Evolutionary conservation across 2,329 filamentous ascomycete genomes (phyloP).

Genomic region (Metarhizium album): DNA sequence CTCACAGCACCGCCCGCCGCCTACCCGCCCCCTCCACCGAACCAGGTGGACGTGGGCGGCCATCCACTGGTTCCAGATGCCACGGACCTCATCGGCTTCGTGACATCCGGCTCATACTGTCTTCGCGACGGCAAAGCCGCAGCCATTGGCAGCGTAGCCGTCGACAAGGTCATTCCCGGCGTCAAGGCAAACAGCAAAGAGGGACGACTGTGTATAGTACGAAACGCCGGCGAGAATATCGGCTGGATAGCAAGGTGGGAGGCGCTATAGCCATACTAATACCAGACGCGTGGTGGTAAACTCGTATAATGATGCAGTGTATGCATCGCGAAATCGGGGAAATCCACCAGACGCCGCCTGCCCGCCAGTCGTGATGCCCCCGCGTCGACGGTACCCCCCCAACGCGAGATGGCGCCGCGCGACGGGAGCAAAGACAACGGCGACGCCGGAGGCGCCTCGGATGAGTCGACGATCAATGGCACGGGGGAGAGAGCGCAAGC

Average conservation of each 20-base stretch:
- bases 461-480: neutral
- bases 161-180: slow-evolving; percentile 40
- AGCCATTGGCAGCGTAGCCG: slow-evolving; percentile 61
- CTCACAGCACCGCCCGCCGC: slow-evolving; percentile 28
- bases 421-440: slow-evolving; percentile 13
- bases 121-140: slow-evolving; percentile 64
- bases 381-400: too few species aligned
- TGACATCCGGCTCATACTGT: slow-evolving; percentile 78
- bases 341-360: too few species aligned
- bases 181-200: slow-evolving; percentile 25
- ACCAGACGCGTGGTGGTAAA: too few species aligned
- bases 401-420: too few species aligned
- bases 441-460: slow-evolving; percentile 5
- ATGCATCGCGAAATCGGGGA: neutral
- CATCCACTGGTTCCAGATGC: slow-evolving; percentile 63
- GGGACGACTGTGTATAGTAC: slow-evolving; percentile 60
- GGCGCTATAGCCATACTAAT: slow-evolving; percentile 4
- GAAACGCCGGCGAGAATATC: slow-evolving; percentile 67
- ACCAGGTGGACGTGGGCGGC: slow-evolving; percentile 32
- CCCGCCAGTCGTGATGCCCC: neutral
- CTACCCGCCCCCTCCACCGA: slow-evolving; percentile 24
- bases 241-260: slow-evolving; percentile 78
- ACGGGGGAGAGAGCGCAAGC: too few species aligned
- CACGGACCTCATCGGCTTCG: slow-evolving; percentile 75
- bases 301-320: neutral